Conservation (phyloP, 2,329 filamentous ascomycete genomes). For the Ilyonectria sp. region DNA sequence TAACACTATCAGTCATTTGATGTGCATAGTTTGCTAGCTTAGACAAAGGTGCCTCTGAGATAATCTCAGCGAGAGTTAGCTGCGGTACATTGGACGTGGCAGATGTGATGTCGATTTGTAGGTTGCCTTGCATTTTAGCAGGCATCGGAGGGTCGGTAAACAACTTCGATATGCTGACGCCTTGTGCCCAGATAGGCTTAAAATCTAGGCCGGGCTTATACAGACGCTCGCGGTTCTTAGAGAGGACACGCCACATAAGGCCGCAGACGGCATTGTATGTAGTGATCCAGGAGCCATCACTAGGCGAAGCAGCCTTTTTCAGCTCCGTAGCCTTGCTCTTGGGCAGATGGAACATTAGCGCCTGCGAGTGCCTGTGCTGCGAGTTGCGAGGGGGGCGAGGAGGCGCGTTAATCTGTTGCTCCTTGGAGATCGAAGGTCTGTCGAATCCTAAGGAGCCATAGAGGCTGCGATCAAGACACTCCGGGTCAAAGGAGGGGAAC, state of each 20-base stretch:
- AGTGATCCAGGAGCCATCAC: slow-evolving; percentile 55
- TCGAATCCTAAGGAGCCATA: slow-evolving; percentile 41
- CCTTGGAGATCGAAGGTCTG: slow-evolving; percentile 9
- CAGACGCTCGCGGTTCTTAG: slow-evolving; percentile 52
- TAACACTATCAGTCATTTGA: slow-evolving; percentile 53
- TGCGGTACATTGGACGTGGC: slow-evolving; percentile 45
- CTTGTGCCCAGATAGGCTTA: slow-evolving; percentile 53
- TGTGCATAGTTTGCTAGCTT: slow-evolving; percentile 56
- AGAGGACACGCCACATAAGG: slow-evolving; percentile 58
- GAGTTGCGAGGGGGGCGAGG: slow-evolving; percentile 15
- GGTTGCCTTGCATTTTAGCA: slow-evolving; percentile 55
- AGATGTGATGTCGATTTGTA: slow-evolving; percentile 49
- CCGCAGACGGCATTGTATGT: slow-evolving; percentile 61
- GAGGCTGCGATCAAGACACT: slow-evolving; percentile 53
- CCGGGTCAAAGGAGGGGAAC: slow-evolving; percentile 54
- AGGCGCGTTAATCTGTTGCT: slow-evolving; percentile 23
- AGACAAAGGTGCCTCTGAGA: slow-evolving; percentile 55
- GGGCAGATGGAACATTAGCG: slow-evolving; percentile 27
- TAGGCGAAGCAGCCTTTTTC: slow-evolving; percentile 25
- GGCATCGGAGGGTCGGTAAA: slow-evolving; percentile 53
- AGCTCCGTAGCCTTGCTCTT: slow-evolving; percentile 27
- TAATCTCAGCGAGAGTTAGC: slow-evolving; percentile 52
- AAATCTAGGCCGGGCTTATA: slow-evolving; percentile 50
- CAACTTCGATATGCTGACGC: slow-evolving; percentile 55
- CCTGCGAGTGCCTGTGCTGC: slow-evolving; percentile 26